These are phyloP conservation scores for Penicillium desertorum DNA, from an alignment of 495 filamentous ascomycete genomes.

Conservation along the genomic window DNA sequence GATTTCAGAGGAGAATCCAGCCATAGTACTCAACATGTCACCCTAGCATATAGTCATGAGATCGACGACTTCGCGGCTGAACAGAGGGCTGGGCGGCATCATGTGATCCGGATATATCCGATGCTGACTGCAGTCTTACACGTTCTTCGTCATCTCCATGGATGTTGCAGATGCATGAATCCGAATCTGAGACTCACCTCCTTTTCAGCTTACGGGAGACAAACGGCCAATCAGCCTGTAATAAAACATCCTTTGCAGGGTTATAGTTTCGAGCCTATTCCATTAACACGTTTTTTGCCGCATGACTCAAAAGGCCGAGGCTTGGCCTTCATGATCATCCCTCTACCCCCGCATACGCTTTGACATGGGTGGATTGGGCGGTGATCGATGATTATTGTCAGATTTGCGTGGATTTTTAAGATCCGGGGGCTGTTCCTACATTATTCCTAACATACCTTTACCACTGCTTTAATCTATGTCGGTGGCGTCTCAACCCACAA, in stretches of 20 bases:
- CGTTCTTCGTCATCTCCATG: too few species aligned
- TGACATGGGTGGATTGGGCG: background rate
- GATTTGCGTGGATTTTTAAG: background rate
- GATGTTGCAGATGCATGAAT: too few species aligned
- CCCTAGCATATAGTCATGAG: background rate
- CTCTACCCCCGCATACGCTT: background rate
- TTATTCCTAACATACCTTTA: background rate
- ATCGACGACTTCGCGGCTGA: background rate
- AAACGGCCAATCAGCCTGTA: background rate
- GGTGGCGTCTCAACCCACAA: background rate
- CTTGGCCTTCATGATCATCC: background rate
- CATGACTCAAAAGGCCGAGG: background rate
- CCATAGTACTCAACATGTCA: background rate
- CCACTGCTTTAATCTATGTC: background rate
- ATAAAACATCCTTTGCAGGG: background rate
- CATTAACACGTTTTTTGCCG: too few species aligned
- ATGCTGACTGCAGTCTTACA: background rate
- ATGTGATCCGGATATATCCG: background rate
- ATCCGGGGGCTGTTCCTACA: background rate
- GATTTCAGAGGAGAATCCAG: background rate
- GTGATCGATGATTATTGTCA: background rate
- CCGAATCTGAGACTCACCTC: too few species aligned
- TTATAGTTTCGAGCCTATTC: background rate
- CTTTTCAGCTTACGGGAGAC: too few species aligned
- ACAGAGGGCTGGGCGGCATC: too few species aligned